A percentile compares a stretch with the other conserved stretches of the same genome.
These are phyloP conservation scores for Xerophyta viscosa DNA, from an alignment of 106 monocot genomes.

Conservation along the genomic window DNA sequence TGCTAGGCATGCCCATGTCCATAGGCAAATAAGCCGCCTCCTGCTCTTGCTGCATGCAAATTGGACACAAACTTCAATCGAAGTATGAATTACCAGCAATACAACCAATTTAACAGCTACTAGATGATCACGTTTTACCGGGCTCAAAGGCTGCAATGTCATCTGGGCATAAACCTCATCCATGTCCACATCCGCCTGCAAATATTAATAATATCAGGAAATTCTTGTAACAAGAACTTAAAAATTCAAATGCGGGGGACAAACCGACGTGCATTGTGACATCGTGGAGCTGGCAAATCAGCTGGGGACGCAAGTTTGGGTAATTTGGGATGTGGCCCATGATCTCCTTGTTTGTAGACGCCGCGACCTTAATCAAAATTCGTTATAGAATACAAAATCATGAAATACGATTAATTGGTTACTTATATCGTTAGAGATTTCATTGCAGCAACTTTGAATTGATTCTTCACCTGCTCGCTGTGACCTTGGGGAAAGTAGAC, in stretches of 20 bases:
- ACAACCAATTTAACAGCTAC: too few species aligned
- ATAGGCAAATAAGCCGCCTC: constrained; percentile 71
- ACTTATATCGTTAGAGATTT: too few species aligned
- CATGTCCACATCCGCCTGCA: constrained; percentile 88
- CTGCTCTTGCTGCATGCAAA: constrained; percentile 69
- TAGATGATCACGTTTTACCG: constrained; percentile 36
- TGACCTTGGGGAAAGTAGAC: constrained; percentile 93
- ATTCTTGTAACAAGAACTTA: background rate
- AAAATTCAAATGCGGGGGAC: background rate
- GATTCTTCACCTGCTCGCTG: constrained; percentile 90
- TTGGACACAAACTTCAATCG: background rate
- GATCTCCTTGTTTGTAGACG: constrained; percentile 87
- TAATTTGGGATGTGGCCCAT: constrained; percentile 93
- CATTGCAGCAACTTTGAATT: too few species aligned
- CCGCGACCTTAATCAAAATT: constrained; percentile 59
- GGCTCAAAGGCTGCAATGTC: constrained; percentile 77
- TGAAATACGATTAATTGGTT: too few species aligned
- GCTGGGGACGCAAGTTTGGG: constrained; percentile 79
- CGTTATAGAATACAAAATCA: too few species aligned
- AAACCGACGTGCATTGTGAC: constrained; percentile 88
- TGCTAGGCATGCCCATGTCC: constrained; percentile 84
- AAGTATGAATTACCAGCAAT: too few species aligned
- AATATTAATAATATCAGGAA: background rate
- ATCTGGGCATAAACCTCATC: constrained; percentile 96
- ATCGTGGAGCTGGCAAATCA: constrained; percentile 91